Conservation (phyloP, 768 basidiomycete species). For the Mycena galericulata region DNA sequence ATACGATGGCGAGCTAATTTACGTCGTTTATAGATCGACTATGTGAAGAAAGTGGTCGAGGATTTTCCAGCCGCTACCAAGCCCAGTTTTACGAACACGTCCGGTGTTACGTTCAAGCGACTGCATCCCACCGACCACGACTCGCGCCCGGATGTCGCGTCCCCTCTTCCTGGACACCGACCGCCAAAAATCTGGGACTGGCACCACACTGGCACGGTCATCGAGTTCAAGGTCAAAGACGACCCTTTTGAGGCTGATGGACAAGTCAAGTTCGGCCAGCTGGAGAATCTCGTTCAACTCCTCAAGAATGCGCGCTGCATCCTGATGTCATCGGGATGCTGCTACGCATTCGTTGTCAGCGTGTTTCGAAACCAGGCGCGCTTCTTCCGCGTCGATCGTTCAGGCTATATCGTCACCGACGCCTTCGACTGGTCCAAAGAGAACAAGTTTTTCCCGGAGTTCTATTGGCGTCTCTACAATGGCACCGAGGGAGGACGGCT, state of each 20-base stretch:
- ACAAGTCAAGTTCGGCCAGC: background rate
- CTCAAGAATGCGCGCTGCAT: constrained; percentile 13
- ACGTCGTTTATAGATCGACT: background rate
- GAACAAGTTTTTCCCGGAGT: constrained; percentile 12
- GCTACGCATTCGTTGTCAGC: constrained; percentile 15
- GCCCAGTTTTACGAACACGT: constrained; percentile 1
- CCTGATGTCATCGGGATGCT: constrained; percentile 11
- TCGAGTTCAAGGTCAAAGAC: constrained; percentile 5
- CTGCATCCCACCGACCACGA: constrained; percentile 15
- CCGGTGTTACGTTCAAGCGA: background rate
- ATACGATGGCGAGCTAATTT: no score
- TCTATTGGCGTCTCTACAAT: constrained; percentile 23
- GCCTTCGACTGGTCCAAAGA: constrained; percentile 17
- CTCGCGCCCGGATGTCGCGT: constrained; percentile 6
- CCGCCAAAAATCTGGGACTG: background rate
- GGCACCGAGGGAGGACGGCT: background rate
- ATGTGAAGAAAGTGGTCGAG: background rate
- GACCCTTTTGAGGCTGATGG: constrained; percentile 3
- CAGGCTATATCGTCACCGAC: constrained; percentile 19
- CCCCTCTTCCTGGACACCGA: background rate
- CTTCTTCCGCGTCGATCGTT: constrained; percentile 21
- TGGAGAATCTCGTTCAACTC: constrained; percentile 1
- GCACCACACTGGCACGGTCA: background rate
- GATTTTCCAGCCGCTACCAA: background rate
- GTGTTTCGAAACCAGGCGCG: constrained; percentile 9